phyloP scores from a whole-genome alignment of 2,329 filamentous ascomycete genomes.

The Clonostachys rosea region DNA sequence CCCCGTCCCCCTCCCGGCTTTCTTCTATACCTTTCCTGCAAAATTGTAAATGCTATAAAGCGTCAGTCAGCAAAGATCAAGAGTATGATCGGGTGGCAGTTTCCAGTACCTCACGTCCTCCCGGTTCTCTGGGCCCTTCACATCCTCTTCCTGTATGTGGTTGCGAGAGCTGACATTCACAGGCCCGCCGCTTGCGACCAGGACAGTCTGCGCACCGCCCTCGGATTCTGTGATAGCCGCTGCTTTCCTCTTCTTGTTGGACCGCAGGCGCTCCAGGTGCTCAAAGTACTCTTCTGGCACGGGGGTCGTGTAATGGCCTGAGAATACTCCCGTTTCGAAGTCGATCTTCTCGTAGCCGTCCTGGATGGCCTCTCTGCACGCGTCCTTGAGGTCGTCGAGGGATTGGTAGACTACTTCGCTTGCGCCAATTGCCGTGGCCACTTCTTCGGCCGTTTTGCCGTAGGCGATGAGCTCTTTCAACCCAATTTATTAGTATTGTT shows the following conservation, averaged over 20 bases:
- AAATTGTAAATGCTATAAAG: no score
- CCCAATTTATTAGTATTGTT: not conserved
- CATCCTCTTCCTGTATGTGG: not conserved
- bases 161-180: slow-evolving; percentile 42
- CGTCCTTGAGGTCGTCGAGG: slow-evolving; percentile 72
- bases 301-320: slow-evolving; percentile 78
- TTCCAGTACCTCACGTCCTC: slow-evolving; percentile 21
- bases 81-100: no score
- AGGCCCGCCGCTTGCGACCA: slow-evolving; percentile 29
- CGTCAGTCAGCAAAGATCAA: no score
- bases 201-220: slow-evolving; percentile 1
- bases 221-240: not conserved
- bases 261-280: slow-evolving; percentile 60
- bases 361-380: slow-evolving; percentile 69
- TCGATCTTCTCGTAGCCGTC: slow-evolving; percentile 46
- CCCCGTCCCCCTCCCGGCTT: no score
- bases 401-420: slow-evolving; percentile 52
- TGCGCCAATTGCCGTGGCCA: slow-evolving; percentile 32
- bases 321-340: slow-evolving; percentile 92
- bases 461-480: slow-evolving; percentile 33
- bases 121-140: slow-evolving; percentile 10
- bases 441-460: slow-evolving; percentile 29
- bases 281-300: slow-evolving; percentile 80
- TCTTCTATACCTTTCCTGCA: no score
- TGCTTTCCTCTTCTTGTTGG: slow-evolving; percentile 3